phyloP scores from a whole-genome alignment of 1,284 basidiomycete genomes.

The Pascua sp. region DNA sequence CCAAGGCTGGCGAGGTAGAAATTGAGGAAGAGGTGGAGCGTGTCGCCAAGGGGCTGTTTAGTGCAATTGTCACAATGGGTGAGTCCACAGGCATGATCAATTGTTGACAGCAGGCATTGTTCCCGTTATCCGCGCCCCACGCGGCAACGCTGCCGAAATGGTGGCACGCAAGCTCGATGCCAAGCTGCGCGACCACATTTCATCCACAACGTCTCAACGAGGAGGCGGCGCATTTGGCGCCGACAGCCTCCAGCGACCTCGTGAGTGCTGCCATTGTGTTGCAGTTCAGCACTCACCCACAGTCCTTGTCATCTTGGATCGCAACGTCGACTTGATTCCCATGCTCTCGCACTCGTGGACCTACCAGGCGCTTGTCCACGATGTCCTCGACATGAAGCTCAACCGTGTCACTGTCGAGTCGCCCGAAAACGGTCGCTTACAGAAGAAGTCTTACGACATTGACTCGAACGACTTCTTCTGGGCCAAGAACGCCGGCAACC shows the following conservation, averaged over 20 bases:
- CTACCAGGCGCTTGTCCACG: conserved; percentile 96
- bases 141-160: conserved; percentile 98
- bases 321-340: conserved; percentile 91
- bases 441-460: conserved; percentile 90
- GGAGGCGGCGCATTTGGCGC: conserved; percentile 58
- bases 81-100: conserved; percentile 25
- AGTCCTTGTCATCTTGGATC: conserved; percentile 91
- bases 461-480: conserved; percentile 99
- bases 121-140: conserved; percentile 90
- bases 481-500: conserved; percentile 91
- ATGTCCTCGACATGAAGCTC: conserved; percentile 94
- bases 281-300: background rate
- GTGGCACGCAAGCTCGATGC: conserved; percentile 91
- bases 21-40: conserved; percentile 93
- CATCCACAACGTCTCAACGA: conserved; percentile 62
- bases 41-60: conserved; percentile 86
- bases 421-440: conserved; percentile 58
- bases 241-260: conserved; percentile 70
- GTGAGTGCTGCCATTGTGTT: conserved; percentile 53
- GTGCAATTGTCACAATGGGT: conserved; percentile 89
- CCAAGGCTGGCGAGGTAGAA: conserved; percentile 79
- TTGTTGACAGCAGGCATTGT: conserved; percentile 64
- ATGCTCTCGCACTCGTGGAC: conserved; percentile 98
- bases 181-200: conserved; percentile 86
- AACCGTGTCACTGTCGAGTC: conserved; percentile 83